A percentile compares a stretch with the other conserved stretches of the same genome.
Evolutionary conservation across 1,139 yeast genomes (phyloP).

Genomic region (Geotrichum carabidarum): DNA sequence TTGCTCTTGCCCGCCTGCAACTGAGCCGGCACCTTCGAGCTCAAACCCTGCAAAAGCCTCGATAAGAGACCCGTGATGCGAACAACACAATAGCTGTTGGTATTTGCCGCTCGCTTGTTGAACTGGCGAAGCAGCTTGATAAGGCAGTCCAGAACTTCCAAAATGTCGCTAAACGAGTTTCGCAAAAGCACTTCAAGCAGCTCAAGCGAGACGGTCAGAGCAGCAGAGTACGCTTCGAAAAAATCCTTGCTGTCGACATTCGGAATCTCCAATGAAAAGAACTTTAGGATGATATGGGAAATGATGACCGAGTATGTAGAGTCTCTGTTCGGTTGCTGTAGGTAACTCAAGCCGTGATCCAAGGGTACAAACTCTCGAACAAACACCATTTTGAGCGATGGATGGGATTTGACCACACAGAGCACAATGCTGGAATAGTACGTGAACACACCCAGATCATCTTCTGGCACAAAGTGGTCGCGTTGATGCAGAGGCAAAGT

Average conservation of each 20-base stretch:
- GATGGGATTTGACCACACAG: slow-evolving; percentile 20
- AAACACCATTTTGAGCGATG: slow-evolving; percentile 17
- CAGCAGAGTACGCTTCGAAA: slow-evolving; percentile 13
- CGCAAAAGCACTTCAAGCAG: slow-evolving; percentile 13
- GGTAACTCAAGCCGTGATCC: slow-evolving; percentile 40
- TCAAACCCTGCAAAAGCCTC: slow-evolving; percentile 15
- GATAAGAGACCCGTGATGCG: slow-evolving; percentile 21
- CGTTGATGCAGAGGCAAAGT: slow-evolving; percentile 29
- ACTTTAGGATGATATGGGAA: slow-evolving; percentile 46
- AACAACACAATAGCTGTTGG: slow-evolving; percentile 19
- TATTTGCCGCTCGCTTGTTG: slow-evolving; percentile 13
- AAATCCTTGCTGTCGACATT: slow-evolving; percentile 9
- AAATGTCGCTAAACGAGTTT: slow-evolving; percentile 15
- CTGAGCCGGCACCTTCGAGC: slow-evolving; percentile 7
- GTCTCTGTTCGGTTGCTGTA: slow-evolving; percentile 35
- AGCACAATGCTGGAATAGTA: slow-evolving; percentile 21
- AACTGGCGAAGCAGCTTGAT: slow-evolving; percentile 19
- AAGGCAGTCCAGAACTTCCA: slow-evolving; percentile 18
- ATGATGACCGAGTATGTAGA: slow-evolving; percentile 60
- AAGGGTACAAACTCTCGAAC: slow-evolving; percentile 21
- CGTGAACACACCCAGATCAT: slow-evolving; percentile 21
- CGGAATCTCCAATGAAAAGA: slow-evolving; percentile 35
- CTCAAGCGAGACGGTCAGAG: slow-evolving; percentile 14
- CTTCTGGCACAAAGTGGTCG: slow-evolving; percentile 39
- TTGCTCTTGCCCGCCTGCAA: slow-evolving; percentile 7